These are phyloP conservation scores for Candolleomyces efflorescens DNA, from an alignment of 768 basidiomycete species.

Conservation along the genomic window DNA sequence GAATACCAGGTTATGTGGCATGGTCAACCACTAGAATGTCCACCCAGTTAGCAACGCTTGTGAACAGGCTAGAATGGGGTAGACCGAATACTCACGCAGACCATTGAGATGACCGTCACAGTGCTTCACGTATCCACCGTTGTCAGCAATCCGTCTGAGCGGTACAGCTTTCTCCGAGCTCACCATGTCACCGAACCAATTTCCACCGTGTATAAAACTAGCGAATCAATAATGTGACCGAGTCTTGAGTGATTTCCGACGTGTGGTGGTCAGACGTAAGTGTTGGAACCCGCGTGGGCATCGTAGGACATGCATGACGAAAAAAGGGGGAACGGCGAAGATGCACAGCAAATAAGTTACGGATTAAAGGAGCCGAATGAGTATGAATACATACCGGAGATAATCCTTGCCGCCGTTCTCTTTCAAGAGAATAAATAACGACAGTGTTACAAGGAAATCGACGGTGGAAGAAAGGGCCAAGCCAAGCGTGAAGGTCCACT, in stretches of 20 bases:
- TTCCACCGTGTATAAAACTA: constrained; percentile 50
- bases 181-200: constrained; percentile 52
- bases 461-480: constrained; percentile 45
- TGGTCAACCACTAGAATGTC: constrained; percentile 37
- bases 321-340: neutral
- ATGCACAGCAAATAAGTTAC: neutral
- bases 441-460: constrained; percentile 44
- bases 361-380: neutral
- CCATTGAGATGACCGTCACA: constrained; percentile 46
- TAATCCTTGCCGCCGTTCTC: constrained; percentile 32
- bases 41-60: neutral
- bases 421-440: constrained; percentile 39
- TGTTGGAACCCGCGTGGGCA: too few species aligned
- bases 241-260: constrained; percentile 24
- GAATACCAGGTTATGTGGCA: constrained; percentile 41
- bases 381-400: constrained; percentile 27
- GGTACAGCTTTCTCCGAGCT: neutral
- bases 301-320: too few species aligned
- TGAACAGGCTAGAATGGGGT: neutral
- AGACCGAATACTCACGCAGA: constrained; percentile 41
- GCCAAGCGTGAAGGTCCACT: constrained; percentile 56
- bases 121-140: constrained; percentile 20
- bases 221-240: constrained; percentile 41
- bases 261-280: too few species aligned
- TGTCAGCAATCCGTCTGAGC: neutral